phyloP scores from a whole-genome alignment of 305 asterid genomes.

The Coffea humblotiana region DNA sequence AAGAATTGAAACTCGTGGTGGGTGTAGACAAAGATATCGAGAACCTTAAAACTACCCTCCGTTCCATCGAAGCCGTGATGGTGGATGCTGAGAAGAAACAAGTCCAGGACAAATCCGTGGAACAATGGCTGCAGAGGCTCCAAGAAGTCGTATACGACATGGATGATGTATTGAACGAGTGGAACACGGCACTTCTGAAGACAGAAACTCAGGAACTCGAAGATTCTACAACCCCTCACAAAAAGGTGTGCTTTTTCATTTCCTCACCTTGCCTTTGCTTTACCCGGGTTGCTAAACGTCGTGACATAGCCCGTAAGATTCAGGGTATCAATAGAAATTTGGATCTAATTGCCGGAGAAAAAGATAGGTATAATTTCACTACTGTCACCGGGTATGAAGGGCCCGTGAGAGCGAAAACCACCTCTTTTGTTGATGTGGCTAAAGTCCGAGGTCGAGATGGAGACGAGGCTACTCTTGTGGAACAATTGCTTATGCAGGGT shows the following conservation, averaged over 20 bases:
- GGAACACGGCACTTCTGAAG: conserved; percentile 39
- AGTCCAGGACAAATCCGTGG: conserved; percentile 35
- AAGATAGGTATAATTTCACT: conserved; percentile 44
- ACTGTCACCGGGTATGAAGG: conserved; percentile 9
- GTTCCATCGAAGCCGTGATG: conserved; percentile 50
- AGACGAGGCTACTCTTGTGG: conserved; percentile 34
- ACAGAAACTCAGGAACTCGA: conserved; percentile 24
- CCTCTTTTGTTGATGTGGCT: conserved; percentile 34
- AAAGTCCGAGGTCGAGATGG: conserved; percentile 48
- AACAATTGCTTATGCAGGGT: conserved; percentile 30
- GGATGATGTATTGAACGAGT: conserved; percentile 63
- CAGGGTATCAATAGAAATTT: conserved; percentile 43
- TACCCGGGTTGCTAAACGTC: conserved; percentile 35
- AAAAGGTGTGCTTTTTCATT: conserved; percentile 46
- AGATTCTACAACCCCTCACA: conserved; percentile 14
- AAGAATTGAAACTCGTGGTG: conserved; percentile 37
- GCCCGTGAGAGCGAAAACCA: conserved; percentile 27
- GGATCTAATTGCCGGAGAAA: conserved; percentile 36
- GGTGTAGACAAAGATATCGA: conserved; percentile 43
- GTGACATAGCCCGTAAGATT: conserved; percentile 50
- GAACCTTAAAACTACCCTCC: conserved; percentile 42
- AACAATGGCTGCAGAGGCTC: conserved; percentile 56
- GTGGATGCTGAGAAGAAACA: conserved; percentile 66
- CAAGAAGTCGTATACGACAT: conserved; percentile 47
- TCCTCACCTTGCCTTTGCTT: conserved; percentile 34